Evolutionary conservation across 176 grass and related monocot genomes (phyloP).

Genomic region (Coix lacrymajobi): DNA sequence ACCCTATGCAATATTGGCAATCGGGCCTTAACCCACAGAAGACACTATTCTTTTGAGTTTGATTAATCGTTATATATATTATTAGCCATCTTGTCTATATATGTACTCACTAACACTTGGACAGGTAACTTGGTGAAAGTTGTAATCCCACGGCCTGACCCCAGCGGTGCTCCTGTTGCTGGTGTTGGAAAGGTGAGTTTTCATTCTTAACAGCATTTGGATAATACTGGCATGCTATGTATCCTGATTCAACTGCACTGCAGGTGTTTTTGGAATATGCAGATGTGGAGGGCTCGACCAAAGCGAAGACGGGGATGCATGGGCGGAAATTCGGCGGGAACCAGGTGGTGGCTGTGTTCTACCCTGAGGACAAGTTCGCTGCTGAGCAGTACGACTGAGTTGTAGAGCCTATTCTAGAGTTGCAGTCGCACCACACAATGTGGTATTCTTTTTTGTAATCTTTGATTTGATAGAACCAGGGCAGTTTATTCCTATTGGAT

Average conservation of each 20-base stretch:
- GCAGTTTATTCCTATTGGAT: background rate
- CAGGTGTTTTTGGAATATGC: constrained; percentile 98
- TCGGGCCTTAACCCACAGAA: constrained; percentile 55
- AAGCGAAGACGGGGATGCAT: constrained; percentile 68
- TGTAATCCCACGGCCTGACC: constrained; percentile 78
- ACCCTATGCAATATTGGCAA: constrained; percentile 67
- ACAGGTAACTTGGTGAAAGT: constrained; percentile 91
- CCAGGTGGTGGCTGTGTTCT: constrained; percentile 74
- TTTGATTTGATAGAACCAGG: background rate
- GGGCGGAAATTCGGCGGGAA: constrained; percentile 81
- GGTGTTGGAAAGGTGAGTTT: constrained; percentile 84
- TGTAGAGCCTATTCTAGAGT: background rate
- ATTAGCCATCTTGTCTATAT: background rate
- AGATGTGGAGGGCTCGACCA: constrained; percentile 71
- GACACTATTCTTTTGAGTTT: constrained; percentile 37
- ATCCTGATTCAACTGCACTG: background rate
- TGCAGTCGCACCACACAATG: background rate
- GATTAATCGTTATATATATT: constrained; percentile 11
- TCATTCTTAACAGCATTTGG: background rate
- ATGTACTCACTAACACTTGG: constrained; percentile 40
- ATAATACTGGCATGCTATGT: background rate
- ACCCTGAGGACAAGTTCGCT: constrained; percentile 72
- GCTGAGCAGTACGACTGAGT: constrained; percentile 50
- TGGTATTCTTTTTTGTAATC: background rate
- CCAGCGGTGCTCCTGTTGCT: constrained; percentile 53